Evolutionary conservation across 352 stramenopile species (phyloP).

Genomic region (Globisporangium nagaii): DNA sequence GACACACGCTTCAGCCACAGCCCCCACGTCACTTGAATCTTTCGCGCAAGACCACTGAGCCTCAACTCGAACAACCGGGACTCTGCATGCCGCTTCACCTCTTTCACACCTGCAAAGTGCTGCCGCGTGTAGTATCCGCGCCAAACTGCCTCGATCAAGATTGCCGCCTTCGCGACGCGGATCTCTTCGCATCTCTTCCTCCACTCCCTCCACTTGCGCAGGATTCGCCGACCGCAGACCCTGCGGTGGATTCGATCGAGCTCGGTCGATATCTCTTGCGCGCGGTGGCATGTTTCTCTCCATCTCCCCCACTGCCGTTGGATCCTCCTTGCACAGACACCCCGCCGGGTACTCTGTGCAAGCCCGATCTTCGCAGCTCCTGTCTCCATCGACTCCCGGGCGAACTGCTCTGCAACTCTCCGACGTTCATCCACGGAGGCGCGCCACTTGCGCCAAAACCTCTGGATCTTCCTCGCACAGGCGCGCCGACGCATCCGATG

Average conservation of each 20-base stretch:
- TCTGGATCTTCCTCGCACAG: slow-evolving; percentile 5
- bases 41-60: slow-evolving; percentile 4
- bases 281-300: background rate
- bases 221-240: slow-evolving; percentile 10
- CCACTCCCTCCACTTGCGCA: slow-evolving; percentile 8
- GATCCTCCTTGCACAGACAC: background rate
- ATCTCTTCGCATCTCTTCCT: background rate
- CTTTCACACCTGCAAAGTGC: slow-evolving; percentile 1
- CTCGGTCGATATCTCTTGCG: background rate
- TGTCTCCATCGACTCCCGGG: background rate
- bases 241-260: slow-evolving; percentile 8
- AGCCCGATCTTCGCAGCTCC: background rate
- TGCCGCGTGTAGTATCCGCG: slow-evolving; percentile 6
- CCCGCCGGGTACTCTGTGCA: background rate
- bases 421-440: background rate
- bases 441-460: background rate
- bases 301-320: slow-evolving; percentile 1
- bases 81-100: background rate
- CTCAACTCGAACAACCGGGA: slow-evolving; percentile 2
- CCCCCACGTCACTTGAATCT: slow-evolving; percentile 23
- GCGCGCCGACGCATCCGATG: background rate
- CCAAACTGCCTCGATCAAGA: slow-evolving; percentile 13
- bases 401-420: background rate
- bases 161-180: background rate
- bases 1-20: slow-evolving; percentile 20